Evolutionary conservation across 441 rosid species (phyloP), one percentile per base, ranked within the genome.

Genomic region (Iberis amara): DNA sequence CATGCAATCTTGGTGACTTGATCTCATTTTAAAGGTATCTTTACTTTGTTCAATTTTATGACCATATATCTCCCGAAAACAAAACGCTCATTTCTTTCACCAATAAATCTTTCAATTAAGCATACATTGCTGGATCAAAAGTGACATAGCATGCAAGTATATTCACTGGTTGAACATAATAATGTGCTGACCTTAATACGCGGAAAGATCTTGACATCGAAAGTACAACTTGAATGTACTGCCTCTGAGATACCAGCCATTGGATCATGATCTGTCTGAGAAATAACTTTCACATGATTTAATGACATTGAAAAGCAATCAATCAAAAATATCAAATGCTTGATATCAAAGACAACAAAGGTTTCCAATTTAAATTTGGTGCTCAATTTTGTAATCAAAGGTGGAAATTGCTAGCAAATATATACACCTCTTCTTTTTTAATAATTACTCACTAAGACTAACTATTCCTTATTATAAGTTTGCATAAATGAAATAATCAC

Each of bases 261-360:
- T 0, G 96, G 87, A 61, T 87, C 98, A 48, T 90, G 98, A 75
- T 90, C 98, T 8, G 98, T 90, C 57, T 88, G 75, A 72, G 94
- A 75, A 67, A 91, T 87, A 68, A 85, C 98, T 73, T 91, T 83
- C 63, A 88, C 95, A 95, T 87, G 86, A 58, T 68, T 78, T 72
- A 60, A 74, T 65, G 66, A 74, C 62, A 73, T 37, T 57, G 52
- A 28, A 4, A 32, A 53, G 26, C 41, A 52, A 47, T 31, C 10
- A 31, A 33, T 30, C 15, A 28, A 18, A n/a, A 18, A 18, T 18
- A 18, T 18, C 21, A 18, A 18, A 3, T 18, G 21, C 21, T 18
- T 18, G 21, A 18, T 18, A 18, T 18, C 21, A 18, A 18, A 18
- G 21, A 4, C 5, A 26, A 3, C 6, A 26, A 0, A 3, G 30